phyloP scores from a whole-genome alignment of 192 early-diverging fungal species.

The Gamsiella multidivaricata region DNA sequence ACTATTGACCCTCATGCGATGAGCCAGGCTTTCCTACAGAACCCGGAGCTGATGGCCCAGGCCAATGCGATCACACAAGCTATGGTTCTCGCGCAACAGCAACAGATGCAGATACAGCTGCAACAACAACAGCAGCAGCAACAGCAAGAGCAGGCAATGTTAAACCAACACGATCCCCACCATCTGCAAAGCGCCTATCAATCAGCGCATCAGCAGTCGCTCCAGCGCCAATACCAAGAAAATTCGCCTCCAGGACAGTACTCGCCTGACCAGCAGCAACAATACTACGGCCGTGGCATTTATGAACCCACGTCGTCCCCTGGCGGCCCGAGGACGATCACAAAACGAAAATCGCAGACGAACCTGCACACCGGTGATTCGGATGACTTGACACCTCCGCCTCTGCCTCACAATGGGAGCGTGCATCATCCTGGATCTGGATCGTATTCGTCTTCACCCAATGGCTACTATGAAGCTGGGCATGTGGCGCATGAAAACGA shows the following conservation, averaged over 20 bases:
- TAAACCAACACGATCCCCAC: constrained; percentile 16
- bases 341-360: constrained; percentile 26
- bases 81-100: constrained; percentile 44
- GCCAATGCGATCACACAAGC: constrained; percentile 49
- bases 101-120: constrained; percentile 20
- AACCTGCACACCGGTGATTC: constrained; percentile 3
- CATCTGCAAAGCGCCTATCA: too few relatives aligned
- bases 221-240: constrained; percentile 11
- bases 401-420: constrained; percentile 7
- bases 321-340: background rate
- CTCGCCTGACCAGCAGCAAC: constrained; percentile 16
- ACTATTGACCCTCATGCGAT: constrained; percentile 43
- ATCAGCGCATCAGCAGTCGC: constrained; percentile 10
- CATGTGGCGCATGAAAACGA: constrained; percentile 3
- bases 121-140: constrained; percentile 27
- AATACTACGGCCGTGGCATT: background rate
- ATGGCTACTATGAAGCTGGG: constrained; percentile 14
- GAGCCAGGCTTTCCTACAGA: constrained; percentile 50
- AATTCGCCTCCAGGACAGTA: constrained; percentile 18
- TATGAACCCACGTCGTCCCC: background rate
- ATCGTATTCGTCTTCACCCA: constrained; percentile 19
- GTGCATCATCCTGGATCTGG: constrained; percentile 7
- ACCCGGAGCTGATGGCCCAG: constrained; percentile 49
- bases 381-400: constrained; percentile 20
- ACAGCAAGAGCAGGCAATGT: constrained; percentile 16